Conservation (phyloP, 2,329 filamentous ascomycete genomes). For the Talaromyces piceae region DNA sequence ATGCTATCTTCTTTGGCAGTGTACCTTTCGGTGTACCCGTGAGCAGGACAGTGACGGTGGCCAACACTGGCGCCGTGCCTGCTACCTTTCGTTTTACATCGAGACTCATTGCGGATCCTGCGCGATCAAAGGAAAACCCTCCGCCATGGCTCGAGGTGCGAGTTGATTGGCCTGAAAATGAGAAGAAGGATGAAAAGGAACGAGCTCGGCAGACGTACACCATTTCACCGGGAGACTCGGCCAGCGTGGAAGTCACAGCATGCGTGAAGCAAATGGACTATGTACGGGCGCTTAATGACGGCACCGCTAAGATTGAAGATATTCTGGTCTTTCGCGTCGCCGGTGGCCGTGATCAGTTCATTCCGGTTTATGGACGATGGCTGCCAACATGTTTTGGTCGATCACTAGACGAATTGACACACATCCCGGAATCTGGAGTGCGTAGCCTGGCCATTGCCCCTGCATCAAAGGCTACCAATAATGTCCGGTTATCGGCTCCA, state of each 20-base stretch:
- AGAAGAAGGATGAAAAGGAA: conserved; percentile 19
- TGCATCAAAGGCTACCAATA: conserved; percentile 24
- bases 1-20: conserved; percentile 68
- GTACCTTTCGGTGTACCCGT: conserved; percentile 62
- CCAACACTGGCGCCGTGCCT: conserved; percentile 79
- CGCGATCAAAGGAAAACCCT: conserved; percentile 26
- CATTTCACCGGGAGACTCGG: conserved; percentile 77
- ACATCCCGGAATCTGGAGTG: conserved; percentile 69
- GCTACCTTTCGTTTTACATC: conserved; percentile 77
- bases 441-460: conserved; percentile 51
- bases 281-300: conserved; percentile 65
- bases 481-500: conserved; percentile 65
- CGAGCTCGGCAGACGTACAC: conserved; percentile 47
- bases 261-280: conserved; percentile 57
- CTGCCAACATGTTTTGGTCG: conserved; percentile 73
- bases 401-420: conserved; percentile 80
- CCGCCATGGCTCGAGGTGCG: conserved; percentile 64
- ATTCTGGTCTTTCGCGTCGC: conserved; percentile 78
- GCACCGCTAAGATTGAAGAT: conserved; percentile 63
- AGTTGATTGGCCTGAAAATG: conserved; percentile 50
- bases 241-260: conserved; percentile 60
- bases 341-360: conserved; percentile 83
- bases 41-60: conserved; percentile 66
- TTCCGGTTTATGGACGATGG: conserved; percentile 74
- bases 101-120: conserved; percentile 43